Evolutionary conservation across 1,284 basidiomycete species (phyloP), one percentile per base, ranked within the genome.

Genomic region (Schizophyllum commune): DNA sequence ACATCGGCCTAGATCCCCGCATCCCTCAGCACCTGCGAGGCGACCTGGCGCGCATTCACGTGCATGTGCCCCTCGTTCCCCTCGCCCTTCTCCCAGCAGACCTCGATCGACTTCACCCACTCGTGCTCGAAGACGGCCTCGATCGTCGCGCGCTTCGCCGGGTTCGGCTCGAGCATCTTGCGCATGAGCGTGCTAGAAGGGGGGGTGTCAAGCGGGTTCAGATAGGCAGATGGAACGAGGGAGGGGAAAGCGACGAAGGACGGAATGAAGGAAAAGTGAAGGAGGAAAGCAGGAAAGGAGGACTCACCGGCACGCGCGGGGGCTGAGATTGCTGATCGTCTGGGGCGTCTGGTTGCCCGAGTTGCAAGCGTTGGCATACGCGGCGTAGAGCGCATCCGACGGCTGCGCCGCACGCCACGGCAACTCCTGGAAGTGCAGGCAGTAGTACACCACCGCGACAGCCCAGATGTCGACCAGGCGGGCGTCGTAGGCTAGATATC

Each of bases 391-490:
- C 5, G 84, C 77, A 71, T 99, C 96, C 2, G 86, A 79, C 39
- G 77, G 76, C 72, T 98, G 96, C 39, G 96, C 96, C 11, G 94
- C 93, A 61, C 96, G 88, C 96, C 97, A 99, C 0, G 96, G 95
- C 59, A 98, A 82, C 73, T 98, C 95, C 73, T 94, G 91, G 79
- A 96, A 96, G 75, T 96, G 92, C 74, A 98, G 86, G 79, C 96
- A 98, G 79, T 99, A 99, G 76, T 97, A 98, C 65, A 99, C 96
- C 65, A 99, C 86, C 11, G 91, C 96, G 59, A 91, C 92, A 0
- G 96, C 96, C 96, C 96, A 99, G 59, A 99, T 92, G 71, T 99
- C 96, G 65, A 99, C 96, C 3, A 96, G 83, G 32, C 96, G 88
- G 1, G 96, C 97, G 70, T 99, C 96, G 74, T 99, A 99, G 70